Conservation (phyloP, 2,329 filamentous ascomycete genomes). For the Westerdykella sp. region DNA sequence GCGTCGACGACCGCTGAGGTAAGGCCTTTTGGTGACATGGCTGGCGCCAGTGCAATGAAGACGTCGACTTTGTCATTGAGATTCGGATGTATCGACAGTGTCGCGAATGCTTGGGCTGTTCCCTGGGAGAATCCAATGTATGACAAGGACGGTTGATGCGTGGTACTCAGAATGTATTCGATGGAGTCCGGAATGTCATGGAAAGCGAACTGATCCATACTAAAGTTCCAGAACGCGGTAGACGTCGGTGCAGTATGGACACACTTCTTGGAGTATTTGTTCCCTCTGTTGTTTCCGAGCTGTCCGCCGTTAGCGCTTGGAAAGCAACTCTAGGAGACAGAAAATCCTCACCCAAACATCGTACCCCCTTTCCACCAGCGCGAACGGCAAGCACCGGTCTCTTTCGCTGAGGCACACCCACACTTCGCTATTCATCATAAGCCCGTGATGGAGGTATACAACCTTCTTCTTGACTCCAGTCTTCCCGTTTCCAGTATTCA, state of each 20-base stretch:
- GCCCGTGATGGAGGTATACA: conserved; percentile 88
- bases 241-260: conserved; percentile 68
- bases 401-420: conserved; percentile 91
- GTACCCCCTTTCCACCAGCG: conserved; percentile 82
- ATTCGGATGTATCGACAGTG: conserved; percentile 82
- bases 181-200: conserved; percentile 96
- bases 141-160: conserved; percentile 74
- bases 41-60: conserved; percentile 90
- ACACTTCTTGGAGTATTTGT: conserved; percentile 98
- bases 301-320: conserved; percentile 31
- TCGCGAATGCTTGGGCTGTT: conserved; percentile 92
- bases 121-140: conserved; percentile 98
- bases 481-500: conserved; percentile 63
- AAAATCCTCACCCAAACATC: conserved; percentile 76
- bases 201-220: conserved; percentile 96
- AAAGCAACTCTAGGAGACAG: background rate
- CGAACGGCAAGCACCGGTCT: conserved; percentile 79
- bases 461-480: conserved; percentile 65
- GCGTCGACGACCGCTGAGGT: conserved; percentile 88
- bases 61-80: conserved; percentile 92
- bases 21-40: conserved; percentile 90
- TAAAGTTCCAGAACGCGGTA: conserved; percentile 89
- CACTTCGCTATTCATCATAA: conserved; percentile 98
- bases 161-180: conserved; percentile 79
- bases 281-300: conserved; percentile 95